These are phyloP conservation scores for Musa schizocarpa DNA, from an alignment of 176 grass and related monocot genomes.

Conservation along the genomic window DNA sequence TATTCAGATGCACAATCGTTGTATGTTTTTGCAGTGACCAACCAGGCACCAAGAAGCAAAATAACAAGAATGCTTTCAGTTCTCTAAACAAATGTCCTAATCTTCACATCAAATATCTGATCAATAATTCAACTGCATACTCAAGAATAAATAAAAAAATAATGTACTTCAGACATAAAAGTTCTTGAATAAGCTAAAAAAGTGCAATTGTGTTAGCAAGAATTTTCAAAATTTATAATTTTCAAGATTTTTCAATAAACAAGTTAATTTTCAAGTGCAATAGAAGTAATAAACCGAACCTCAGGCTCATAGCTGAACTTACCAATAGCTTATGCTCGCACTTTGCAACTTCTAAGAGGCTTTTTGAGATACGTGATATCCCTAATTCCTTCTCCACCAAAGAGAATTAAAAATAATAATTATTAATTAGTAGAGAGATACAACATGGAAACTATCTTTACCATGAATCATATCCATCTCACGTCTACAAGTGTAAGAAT, in stretches of 20 bases:
- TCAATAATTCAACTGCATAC: too few species aligned
- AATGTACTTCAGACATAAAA: too few species aligned
- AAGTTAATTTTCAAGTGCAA: conserved; percentile 2
- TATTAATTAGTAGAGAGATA: background rate
- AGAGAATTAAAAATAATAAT: background rate
- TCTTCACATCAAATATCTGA: background rate
- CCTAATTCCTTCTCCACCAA: conserved; percentile 53
- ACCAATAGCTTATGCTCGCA: conserved; percentile 47
- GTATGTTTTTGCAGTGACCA: too few species aligned
- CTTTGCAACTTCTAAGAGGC: conserved; percentile 61
- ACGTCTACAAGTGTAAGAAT: too few species aligned
- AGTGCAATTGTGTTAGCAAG: background rate
- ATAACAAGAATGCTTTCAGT: too few species aligned
- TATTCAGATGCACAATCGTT: too few species aligned
- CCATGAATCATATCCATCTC: background rate
- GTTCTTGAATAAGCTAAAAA: too few species aligned
- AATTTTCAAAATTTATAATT: background rate
- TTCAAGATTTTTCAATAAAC: too few species aligned
- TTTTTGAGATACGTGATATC: conserved; percentile 79
- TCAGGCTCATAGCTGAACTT: background rate
- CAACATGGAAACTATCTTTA: background rate
- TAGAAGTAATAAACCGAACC: background rate
- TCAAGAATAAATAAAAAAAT: too few species aligned
- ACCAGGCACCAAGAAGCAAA: too few species aligned
- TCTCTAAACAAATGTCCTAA: background rate